Evolutionary conservation across 306 rosid species (phyloP).

Genomic region (Dryas alaskensis): DNA sequence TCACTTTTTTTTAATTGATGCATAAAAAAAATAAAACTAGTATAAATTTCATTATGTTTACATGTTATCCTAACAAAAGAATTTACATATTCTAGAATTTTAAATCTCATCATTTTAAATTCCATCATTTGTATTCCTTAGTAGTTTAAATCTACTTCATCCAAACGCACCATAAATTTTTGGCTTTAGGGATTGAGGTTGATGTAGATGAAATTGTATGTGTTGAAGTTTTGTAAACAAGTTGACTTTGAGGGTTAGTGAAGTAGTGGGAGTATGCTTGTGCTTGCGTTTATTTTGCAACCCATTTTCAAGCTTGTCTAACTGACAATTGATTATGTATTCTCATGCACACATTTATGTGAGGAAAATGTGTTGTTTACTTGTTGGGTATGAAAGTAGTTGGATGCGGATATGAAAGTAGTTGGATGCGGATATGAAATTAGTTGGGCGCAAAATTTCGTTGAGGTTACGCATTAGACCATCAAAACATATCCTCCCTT

Average conservation of each 20-base stretch:
- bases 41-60: no score
- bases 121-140: no score
- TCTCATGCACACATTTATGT: not conserved
- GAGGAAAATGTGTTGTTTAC: not conserved
- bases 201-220: not conserved
- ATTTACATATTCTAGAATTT: no score
- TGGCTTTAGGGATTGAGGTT: not conserved
- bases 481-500: not conserved
- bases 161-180: not conserved
- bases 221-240: not conserved
- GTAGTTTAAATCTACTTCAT: no score
- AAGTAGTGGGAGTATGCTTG: not conserved
- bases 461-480: not conserved
- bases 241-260: not conserved
- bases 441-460: not conserved
- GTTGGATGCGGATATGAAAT: not conserved
- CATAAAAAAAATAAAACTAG: no score
- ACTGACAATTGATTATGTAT: not conserved
- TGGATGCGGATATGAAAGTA: not conserved
- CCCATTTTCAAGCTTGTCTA: not conserved
- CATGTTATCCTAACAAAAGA: no score
- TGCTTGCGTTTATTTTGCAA: not conserved
- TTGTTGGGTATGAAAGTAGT: not conserved
- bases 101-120: no score
- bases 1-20: no score